Evolutionary conservation across 2,329 filamentous ascomycete species (phyloP).

Genomic region (Neofusicoccum sp.): DNA sequence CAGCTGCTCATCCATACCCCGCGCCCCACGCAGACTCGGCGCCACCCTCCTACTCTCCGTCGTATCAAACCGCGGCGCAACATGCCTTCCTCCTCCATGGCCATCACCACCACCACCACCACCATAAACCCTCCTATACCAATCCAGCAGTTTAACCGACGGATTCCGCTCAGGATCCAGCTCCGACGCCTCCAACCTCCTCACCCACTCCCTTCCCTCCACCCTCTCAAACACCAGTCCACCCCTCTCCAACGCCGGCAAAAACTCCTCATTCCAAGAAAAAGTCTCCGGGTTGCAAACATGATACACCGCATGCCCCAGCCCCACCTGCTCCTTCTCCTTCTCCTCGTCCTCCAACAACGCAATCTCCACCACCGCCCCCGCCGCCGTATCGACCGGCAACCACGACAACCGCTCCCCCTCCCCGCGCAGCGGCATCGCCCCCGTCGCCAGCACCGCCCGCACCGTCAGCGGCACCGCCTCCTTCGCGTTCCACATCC

Average conservation of each 20-base stretch:
- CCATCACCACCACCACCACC: background rate
- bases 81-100: background rate
- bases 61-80: background rate
- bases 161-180: slow-evolving; percentile 31
- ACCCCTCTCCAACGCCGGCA: slow-evolving; percentile 51
- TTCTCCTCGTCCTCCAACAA: background rate
- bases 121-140: slow-evolving; percentile 50
- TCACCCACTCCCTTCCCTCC: slow-evolving; percentile 31
- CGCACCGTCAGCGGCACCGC: slow-evolving; percentile 55
- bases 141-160: slow-evolving; percentile 32
- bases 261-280: slow-evolving; percentile 56
- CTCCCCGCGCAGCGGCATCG: slow-evolving; percentile 49
- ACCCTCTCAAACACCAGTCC: slow-evolving; percentile 36
- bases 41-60: background rate
- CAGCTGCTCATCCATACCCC: background rate
- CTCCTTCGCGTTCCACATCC: slow-evolving; percentile 54
- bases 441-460: slow-evolving; percentile 49
- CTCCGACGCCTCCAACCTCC: slow-evolving; percentile 28
- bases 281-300: slow-evolving; percentile 55
- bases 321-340: background rate
- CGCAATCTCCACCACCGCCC: slow-evolving; percentile 35
- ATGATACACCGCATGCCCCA: slow-evolving; percentile 47
- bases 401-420: slow-evolving; percentile 40
- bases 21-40: background rate
- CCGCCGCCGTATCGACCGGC: slow-evolving; percentile 47